These are phyloP conservation scores for Dovyalis caffra DNA, from an alignment of 345 rosid genomes.

Conservation along the genomic window DNA sequence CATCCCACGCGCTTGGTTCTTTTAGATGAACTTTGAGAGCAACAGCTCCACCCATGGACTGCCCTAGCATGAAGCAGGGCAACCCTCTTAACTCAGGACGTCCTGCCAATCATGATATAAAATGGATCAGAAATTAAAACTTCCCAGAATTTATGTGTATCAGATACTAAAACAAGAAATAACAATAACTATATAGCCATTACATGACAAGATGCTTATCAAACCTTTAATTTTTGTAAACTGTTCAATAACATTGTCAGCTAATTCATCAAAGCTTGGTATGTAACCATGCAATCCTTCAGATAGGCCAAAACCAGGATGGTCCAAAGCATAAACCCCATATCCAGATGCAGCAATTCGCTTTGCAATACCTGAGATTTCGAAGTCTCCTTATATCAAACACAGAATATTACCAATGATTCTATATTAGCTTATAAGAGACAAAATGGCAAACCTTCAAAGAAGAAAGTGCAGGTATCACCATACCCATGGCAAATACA, in stretches of 20 bases:
- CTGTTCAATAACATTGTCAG: conserved; percentile 67
- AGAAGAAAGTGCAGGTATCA: conserved; percentile 97
- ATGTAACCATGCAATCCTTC: conserved; percentile 93
- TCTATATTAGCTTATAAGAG: background rate
- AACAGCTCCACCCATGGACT: conserved; percentile 99
- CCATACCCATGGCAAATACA: conserved; percentile 95
- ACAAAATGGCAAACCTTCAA: conserved; percentile 67
- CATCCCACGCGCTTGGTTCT: conserved; percentile 87
- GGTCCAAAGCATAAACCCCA: conserved; percentile 80
- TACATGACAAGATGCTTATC: background rate
- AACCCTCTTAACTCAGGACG: conserved; percentile 65
- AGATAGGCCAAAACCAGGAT: conserved; percentile 92
- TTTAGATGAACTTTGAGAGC: conserved; percentile 73
- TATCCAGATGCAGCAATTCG: conserved; percentile 69
- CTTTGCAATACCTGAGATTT: conserved; percentile 69
- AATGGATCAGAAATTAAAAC: conserved; percentile 5
- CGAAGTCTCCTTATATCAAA: background rate
- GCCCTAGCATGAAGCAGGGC: conserved; percentile 77
- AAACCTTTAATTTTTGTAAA: conserved; percentile 78
- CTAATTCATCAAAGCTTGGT: conserved; percentile 67
- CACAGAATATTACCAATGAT: background rate
- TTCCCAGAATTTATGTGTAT: background rate
- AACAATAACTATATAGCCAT: background rate
- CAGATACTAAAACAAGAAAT: background rate
- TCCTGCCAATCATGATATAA: conserved; percentile 35